Evolutionary conservation across 495 filamentous ascomycete genomes (phyloP), one percentile per base, ranked within the genome.

Genomic region (Penicillium pancosmium): DNA sequence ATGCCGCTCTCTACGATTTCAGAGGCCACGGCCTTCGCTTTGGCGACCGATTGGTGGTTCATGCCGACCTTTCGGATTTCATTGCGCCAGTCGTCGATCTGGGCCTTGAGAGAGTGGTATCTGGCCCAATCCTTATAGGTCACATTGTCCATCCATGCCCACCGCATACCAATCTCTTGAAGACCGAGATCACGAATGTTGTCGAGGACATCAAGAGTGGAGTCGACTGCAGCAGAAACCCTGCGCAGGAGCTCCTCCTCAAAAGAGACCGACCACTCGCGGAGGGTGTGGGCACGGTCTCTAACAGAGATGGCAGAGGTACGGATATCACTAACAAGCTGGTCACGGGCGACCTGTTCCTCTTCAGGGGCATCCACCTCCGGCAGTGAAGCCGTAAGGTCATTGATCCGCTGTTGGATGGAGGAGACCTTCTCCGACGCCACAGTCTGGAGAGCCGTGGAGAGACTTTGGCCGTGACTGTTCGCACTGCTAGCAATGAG

Each of bases 51-150:
- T 47, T 86, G 80, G 64, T 98, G 93, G 9, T 83, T 78, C 51
- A 86, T 78, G 11, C 88, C 90, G 46, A 90, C 81, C 19, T 81
- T 74, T 61, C 90, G 82, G 44, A 99, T 87, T 54, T 91, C 87
- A n/a, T 82, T 79, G 35, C 88, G 84, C 92, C 94, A 96, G 66
- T 91, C 87, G 38, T 91, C 87, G 47, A 97, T 89, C 27, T 90
- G 86, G 44, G 84, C 84, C 76, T 91, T 95, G 56, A 98, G 78
- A 25, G 87, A 80, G 66, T 97, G 89, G 68, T 97, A 98, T 65
- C 90, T 90, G 27, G 84, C 84, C 95, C 95, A 99, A 69, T 97
- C 92, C 65, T 94, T 93, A 79, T 98, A 96, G 6, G 92, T 93
- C 58, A 99, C 85, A 38, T 89, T 89, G 52, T 97, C 93, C 82